Percentiles rank a stretch among this genome's conserved stretches.
phyloP scores from a whole-genome alignment of 306 rosid genomes.

The Delonix regia region DNA sequence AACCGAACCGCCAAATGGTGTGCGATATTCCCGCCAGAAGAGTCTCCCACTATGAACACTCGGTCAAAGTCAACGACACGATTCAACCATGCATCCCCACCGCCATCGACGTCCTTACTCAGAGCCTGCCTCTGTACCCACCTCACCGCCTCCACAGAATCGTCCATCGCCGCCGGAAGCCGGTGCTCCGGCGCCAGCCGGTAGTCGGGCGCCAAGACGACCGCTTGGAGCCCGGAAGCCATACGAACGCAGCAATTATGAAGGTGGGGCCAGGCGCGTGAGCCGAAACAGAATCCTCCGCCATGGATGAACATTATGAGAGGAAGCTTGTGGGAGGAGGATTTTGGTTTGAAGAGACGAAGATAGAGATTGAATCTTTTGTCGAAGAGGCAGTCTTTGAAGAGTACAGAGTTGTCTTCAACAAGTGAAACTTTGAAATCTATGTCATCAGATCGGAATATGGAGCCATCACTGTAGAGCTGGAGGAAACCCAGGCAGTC shows the following conservation, averaged over 20 bases:
- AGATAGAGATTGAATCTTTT: constrained; percentile 58
- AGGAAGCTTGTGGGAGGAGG: constrained; percentile 32
- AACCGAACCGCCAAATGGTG: constrained; percentile 80
- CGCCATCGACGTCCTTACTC: constrained; percentile 10
- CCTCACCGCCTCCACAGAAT: constrained; percentile 65
- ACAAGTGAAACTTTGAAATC: constrained; percentile 46
- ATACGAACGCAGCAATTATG: constrained; percentile 81
- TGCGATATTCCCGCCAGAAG: constrained; percentile 93
- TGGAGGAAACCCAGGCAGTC: constrained; percentile 93
- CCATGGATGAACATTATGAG: constrained; percentile 71
- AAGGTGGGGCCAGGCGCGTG: constrained; percentile 75
- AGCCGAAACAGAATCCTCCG: constrained; percentile 91
- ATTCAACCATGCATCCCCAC: constrained; percentile 64
- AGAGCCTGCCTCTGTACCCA: constrained; percentile 67
- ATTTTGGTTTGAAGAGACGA: constrained; percentile 69
- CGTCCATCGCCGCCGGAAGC: constrained; percentile 79
- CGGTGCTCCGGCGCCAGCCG: constrained; percentile 87
- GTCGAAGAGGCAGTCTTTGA: constrained; percentile 62
- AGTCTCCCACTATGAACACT: constrained; percentile 76
- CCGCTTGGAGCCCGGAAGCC: constrained; percentile 51
- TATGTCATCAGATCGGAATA: constrained; percentile 60
- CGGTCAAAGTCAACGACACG: constrained; percentile 57
- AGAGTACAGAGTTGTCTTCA: constrained; percentile 54
- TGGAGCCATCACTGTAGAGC: constrained; percentile 80
- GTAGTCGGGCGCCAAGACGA: constrained; percentile 69